Conservation (phyloP, 441 rosid genomes). For the Populus hybrid region DNA sequence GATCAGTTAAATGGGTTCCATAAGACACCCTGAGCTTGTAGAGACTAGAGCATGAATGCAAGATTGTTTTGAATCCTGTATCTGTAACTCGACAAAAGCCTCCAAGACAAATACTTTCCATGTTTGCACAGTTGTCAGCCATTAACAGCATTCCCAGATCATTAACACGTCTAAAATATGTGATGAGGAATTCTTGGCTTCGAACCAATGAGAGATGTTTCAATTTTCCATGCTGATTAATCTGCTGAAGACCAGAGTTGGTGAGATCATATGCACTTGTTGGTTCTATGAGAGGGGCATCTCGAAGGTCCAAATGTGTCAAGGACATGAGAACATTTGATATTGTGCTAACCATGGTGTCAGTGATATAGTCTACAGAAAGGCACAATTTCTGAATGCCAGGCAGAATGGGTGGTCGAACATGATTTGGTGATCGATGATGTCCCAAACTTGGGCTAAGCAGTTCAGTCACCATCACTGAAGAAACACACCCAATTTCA, state of each 20-base stretch:
- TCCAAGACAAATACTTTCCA: slow-evolving; percentile 83
- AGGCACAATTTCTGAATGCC: slow-evolving; percentile 64
- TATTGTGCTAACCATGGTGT: slow-evolving; percentile 63
- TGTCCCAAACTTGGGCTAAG: slow-evolving; percentile 46
- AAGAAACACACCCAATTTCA: slow-evolving; percentile 77
- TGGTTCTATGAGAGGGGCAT: slow-evolving; percentile 74
- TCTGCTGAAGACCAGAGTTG: slow-evolving; percentile 75
- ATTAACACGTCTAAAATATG: slow-evolving; percentile 74
- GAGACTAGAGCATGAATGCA: slow-evolving; percentile 75
- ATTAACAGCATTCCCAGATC: slow-evolving; percentile 90
- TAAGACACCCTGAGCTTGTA: slow-evolving; percentile 71
- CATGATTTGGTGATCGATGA: slow-evolving; percentile 27
- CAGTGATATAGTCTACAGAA: slow-evolving; percentile 74
- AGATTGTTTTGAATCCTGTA: slow-evolving; percentile 72
- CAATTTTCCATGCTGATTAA: slow-evolving; percentile 70
- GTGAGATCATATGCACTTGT: slow-evolving; percentile 68
- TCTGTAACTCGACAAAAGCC: slow-evolving; percentile 93
- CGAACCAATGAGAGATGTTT: slow-evolving; percentile 80
- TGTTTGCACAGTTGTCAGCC: slow-evolving; percentile 75
- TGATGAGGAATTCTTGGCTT: slow-evolving; percentile 65
- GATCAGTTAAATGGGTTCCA: slow-evolving; percentile 71
- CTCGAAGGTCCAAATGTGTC: slow-evolving; percentile 82
- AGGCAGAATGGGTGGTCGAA: slow-evolving; percentile 48
- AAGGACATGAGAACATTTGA: slow-evolving; percentile 59
- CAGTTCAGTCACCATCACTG: slow-evolving; percentile 71